Percentiles rank a stretch among this genome's conserved stretches.
Conservation (phyloP, 257 asterid species). For the Jacaranda copaia region DNA sequence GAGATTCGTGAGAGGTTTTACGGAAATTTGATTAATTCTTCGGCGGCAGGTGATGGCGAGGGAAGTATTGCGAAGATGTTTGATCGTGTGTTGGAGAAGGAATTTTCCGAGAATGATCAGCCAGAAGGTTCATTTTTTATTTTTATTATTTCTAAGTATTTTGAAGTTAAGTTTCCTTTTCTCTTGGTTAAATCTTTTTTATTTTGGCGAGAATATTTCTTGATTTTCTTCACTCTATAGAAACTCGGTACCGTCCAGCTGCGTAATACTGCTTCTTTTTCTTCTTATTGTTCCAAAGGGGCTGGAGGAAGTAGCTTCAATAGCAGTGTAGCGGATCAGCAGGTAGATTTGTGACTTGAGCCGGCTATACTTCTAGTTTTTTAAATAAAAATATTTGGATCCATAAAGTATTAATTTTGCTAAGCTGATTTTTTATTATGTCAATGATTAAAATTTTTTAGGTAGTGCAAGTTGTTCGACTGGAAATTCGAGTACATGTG, state of each 20-base stretch:
- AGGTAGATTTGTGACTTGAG: conserved; percentile 51
- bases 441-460: background rate
- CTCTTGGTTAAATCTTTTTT: background rate
- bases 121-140: conserved; percentile 62
- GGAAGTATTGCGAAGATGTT: conserved; percentile 92
- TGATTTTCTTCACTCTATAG: background rate
- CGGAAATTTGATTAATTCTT: conserved; percentile 77
- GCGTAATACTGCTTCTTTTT: conserved; percentile 36
- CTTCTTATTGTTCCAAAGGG: conserved; percentile 51
- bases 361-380: background rate
- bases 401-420: background rate
- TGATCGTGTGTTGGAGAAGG: conserved; percentile 93
- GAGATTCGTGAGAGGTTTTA: conserved; percentile 85
- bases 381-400: background rate
- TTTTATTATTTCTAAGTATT: background rate
- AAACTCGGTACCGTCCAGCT: too few relatives aligned
- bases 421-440: background rate
- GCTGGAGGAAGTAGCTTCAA: conserved; percentile 85
- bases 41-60: conserved; percentile 66
- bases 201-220: background rate
- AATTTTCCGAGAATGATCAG: conserved; percentile 90
- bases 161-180: background rate
- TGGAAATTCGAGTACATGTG: background rate
- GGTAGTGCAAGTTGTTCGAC: background rate
- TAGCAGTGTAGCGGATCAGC: conserved; percentile 87